These are phyloP conservation scores for Hypericum androsaemum DNA, from an alignment of 345 rosid genomes.

Conservation along the genomic window DNA sequence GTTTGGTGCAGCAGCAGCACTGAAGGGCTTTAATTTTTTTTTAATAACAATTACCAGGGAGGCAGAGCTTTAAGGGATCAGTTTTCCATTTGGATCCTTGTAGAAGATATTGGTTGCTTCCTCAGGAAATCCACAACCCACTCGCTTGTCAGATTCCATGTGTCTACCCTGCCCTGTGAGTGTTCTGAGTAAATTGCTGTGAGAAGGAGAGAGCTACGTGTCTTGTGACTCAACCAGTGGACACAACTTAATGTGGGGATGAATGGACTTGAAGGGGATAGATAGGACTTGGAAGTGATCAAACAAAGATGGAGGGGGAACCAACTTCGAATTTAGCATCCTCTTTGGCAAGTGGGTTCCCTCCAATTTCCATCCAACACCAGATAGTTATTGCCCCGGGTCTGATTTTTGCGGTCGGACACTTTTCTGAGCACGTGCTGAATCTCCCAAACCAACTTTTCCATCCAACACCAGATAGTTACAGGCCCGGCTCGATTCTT, in stretches of 20 bases:
- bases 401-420: too few relatives aligned
- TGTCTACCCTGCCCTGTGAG: constrained; percentile 22
- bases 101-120: constrained; percentile 29
- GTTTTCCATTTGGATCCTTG: constrained; percentile 15
- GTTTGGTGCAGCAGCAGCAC: constrained; percentile 11
- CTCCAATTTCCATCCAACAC: constrained; percentile 14
- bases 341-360: constrained; percentile 34
- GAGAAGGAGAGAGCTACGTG: constrained; percentile 32
- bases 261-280: constrained; percentile 1
- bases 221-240: constrained; percentile 28
- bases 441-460: too few relatives aligned
- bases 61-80: constrained; percentile 15
- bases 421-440: too few relatives aligned
- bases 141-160: constrained; percentile 48
- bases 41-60: neutral
- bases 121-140: constrained; percentile 25
- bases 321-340: constrained; percentile 30
- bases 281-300: constrained; percentile 6
- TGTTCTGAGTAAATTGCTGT: constrained; percentile 31
- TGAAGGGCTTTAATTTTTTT: neutral
- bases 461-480: constrained; percentile 28
- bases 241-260: constrained; percentile 14
- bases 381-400: too few relatives aligned
- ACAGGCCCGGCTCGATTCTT: too few relatives aligned
- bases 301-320: constrained; percentile 8